These are phyloP conservation scores for Pistacia integerrima DNA, from an alignment of 345 rosid genomes.

Conservation along the genomic window DNA sequence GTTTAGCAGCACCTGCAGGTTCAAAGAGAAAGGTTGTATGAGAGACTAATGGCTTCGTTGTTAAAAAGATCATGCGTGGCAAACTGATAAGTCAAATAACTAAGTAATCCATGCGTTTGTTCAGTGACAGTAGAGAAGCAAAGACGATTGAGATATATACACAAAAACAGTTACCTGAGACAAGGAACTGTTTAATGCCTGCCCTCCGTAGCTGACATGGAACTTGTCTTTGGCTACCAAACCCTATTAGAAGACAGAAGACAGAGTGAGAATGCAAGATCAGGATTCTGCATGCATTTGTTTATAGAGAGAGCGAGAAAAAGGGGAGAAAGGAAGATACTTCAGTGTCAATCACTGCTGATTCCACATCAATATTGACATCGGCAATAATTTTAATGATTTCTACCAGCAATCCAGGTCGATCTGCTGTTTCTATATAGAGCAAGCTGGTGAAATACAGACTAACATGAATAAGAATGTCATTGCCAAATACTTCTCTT, in stretches of 20 bases:
- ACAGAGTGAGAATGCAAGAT: slow-evolving; percentile 5
- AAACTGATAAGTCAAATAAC: not conserved
- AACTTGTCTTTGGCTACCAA: slow-evolving; percentile 91
- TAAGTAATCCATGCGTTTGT: not conserved
- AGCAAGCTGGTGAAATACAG: slow-evolving; percentile 65
- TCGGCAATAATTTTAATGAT: slow-evolving; percentile 80
- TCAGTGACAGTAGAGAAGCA: not conserved
- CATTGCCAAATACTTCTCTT: not conserved
- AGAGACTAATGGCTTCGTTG: not conserved
- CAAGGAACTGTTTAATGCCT: slow-evolving; percentile 67
- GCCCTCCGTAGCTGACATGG: slow-evolving; percentile 93
- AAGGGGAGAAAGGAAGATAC: slow-evolving; percentile 33
- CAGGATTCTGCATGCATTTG: not conserved
- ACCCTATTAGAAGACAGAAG: slow-evolving; percentile 50
- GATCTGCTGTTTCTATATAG: slow-evolving; percentile 86
- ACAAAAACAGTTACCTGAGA: slow-evolving; percentile 57
- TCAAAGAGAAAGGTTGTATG: not conserved
- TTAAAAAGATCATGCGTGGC: not conserved
- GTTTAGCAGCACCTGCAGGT: slow-evolving; percentile 71
- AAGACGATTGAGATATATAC: not conserved
- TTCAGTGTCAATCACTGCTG: slow-evolving; percentile 94
- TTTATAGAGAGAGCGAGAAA: not conserved
- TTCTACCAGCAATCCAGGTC: slow-evolving; percentile 93
- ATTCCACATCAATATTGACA: slow-evolving; percentile 81
- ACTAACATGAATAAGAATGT: slow-evolving; percentile 7